Evolutionary conservation across 805 yeast genomes (phyloP), one percentile per base, ranked within the genome.

Genomic region (Jamesozyma jinghongensis): DNA sequence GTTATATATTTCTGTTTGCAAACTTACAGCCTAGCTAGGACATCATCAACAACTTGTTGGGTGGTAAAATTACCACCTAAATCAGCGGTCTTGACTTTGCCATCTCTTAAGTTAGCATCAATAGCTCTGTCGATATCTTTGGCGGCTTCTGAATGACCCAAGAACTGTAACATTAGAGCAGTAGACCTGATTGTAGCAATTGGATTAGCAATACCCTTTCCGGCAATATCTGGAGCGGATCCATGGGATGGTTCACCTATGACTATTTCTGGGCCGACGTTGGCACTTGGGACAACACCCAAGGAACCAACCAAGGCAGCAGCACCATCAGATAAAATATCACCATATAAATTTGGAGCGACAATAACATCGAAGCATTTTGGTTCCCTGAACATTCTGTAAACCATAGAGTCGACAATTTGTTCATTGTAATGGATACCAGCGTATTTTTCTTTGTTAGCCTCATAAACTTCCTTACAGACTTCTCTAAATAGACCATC

Each of bases 231-330:
- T 42, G 98, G 98, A 41, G 98, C 98, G 42, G 95, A 85, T 47
- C 98, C 98, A 68, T 92, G 98, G 62, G 97, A 88, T 61, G 98
- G 98, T 70, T 92, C 98, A 63, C 98, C 98, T 61, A 92, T 86
- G 48, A 94, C 97, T 61, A 92, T 90, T 62, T 73, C 68, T 61
- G 87, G 95, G 57, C 98, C 98, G 48, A 92, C 98, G 59, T 92
- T 92, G 46, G 97, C 97, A 40, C 94, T 82, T 57, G 98, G 97
- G 42, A 92, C 97, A 43, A 92, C 95, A 61, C 98, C 98, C 50
- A 92, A 75, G 25, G 97, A 90, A 38, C 98, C 98, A 43, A 90
- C 95, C 42, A 88, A 74, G 13, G 97, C 97, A 52, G 97, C 97
- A 41, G 97, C 97, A 68, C 97, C 97, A 62, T 88, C 97, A 49